Conservation (phyloP, 2,329 filamentous ascomycete species). For the Cadophora sp. region DNA sequence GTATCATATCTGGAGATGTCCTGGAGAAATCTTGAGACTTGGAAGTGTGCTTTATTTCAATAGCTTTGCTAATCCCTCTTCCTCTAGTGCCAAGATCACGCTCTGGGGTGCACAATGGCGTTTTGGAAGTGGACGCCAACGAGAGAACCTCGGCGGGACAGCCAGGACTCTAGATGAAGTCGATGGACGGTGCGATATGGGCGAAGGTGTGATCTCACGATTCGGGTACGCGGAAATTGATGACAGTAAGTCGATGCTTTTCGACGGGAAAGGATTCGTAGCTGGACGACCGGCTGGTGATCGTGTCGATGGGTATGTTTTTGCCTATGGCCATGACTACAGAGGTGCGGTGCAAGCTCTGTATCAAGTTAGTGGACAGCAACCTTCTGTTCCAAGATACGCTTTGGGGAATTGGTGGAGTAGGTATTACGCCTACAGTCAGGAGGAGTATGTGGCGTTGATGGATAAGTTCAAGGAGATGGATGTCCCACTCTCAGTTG, state of each 20-base stretch:
- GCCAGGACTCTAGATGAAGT: conserved; percentile 61
- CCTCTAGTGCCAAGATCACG: conserved; percentile 34
- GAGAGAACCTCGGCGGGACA: conserved; percentile 53
- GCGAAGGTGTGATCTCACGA: conserved; percentile 57
- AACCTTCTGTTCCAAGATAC: conserved; percentile 63
- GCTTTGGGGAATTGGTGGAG: conserved; percentile 72
- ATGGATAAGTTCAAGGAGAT: conserved; percentile 61
- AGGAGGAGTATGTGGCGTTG: conserved; percentile 61
- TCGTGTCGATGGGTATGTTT: conserved; percentile 65
- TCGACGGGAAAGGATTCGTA: conserved; percentile 60
- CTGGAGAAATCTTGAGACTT: not conserved
- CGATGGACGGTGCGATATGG: conserved; percentile 58
- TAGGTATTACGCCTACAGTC: conserved; percentile 64
- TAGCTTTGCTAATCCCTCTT: not conserved
- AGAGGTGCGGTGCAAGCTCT: conserved; percentile 59
- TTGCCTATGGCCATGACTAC: conserved; percentile 64
- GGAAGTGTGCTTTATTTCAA: not conserved
- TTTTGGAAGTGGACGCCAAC: conserved; percentile 52
- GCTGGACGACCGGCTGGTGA: conserved; percentile 54
- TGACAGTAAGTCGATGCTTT: conserved; percentile 63
- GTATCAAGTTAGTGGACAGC: conserved; percentile 61
- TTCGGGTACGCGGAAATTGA: conserved; percentile 60
- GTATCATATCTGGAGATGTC: too few species aligned
- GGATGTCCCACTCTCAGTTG: conserved; percentile 62
- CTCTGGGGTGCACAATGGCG: conserved; percentile 56